Base-by-base conservation (phyloP, 345 rosid species). In the Clarkia xantiana region DNA sequence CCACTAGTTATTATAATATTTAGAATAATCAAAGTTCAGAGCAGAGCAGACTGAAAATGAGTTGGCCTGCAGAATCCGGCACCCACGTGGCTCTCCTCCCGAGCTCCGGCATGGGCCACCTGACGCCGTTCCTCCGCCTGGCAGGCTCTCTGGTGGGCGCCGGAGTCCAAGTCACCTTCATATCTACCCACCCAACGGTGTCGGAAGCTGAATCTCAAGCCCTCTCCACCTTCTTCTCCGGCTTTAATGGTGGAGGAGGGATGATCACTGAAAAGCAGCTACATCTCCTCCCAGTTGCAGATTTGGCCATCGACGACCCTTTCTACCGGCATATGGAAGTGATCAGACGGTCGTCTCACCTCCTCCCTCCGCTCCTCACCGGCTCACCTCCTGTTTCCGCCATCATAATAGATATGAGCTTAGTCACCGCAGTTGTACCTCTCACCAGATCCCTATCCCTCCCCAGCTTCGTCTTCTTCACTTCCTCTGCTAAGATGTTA, bases 51-150 rank as follows among this genome's bases (percentile, higher is more conserved):
- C 36, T 29, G 36, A 29, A 29, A 29, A 29, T 29, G 36, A 29
- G 8, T 5, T 29, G 36, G 8, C 36, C 8, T 29, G 36, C 36
- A 29, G 36, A 29, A 3, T 29, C 36, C 47, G 42, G 43, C 14
- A 20, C 38, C 48, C 75, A 66, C 34, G 18, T 69, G 1, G 75
- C 65, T 20, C 72, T 73, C 14, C 47, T 69, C 18, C 65, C 78
- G 16, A 58, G 67, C 51, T 61, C 78, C 1, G 75, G 78, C n/a
- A 61, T 69, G 74, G 75, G 75, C 45, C 78, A 73, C 40, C 62
- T 73, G 52, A 69, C 65, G 1, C 70, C 78, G 14, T 69, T 69
- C 44, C 69, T 73, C 13, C 59, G 72, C 11, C 63, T 73, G 2
- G 75, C 72, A 4, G 55, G 65, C 45, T 40, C 44, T 4, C 71